Base-by-base conservation (phyloP, 2,329 filamentous ascomycete species). In the Aspergillus luchuensis region DNA sequence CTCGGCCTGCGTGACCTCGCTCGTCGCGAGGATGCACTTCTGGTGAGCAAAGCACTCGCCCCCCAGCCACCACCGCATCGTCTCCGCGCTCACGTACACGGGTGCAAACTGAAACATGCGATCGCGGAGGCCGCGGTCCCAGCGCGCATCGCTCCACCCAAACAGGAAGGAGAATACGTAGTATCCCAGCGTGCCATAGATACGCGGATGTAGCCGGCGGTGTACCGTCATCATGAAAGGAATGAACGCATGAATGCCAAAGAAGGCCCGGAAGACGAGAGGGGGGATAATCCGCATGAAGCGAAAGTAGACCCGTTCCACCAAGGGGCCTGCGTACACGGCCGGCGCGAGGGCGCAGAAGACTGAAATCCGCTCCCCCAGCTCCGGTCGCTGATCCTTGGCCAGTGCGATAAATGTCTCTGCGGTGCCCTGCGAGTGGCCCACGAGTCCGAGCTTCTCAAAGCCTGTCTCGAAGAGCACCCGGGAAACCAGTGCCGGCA, bases 41-140 rank as follows among this genome's bases (percentile, higher is more conserved):
- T 97, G 91, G 68, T 84, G 87, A 25, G 87, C 89, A 70, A 96
- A 97, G 67, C 92, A 92, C 68, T 95, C 91, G 4, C 89, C 81
- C 0, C 93, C 94, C 0, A 97, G 83, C 94, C 94, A 97, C 94
- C 94, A 98, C 5, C 91, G 84, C 91, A 97, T 97, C 60, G 88
- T 89, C 78, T 97, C 92, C 0, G 91, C 86, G 67, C 89, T 92
- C 54, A 97, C 91, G 69, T 96, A 96, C 0, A 96, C 91, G 1
- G 94, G 94, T 0, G 92, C 88, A 67, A 96, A 97, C 69, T 95
- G 91, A 74, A 98, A 97, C 84, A 96, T 89, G 45, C 94, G 88
- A 71, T 91, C 80, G 60, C 91, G 83, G 13, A 97, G 78, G 6
- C 84, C 91, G 8, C 87, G 85, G 64, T 97, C 94, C 94, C 94